Conservation (phyloP, 2,329 filamentous ascomycete genomes). For the Didymella arachidicola region DNA sequence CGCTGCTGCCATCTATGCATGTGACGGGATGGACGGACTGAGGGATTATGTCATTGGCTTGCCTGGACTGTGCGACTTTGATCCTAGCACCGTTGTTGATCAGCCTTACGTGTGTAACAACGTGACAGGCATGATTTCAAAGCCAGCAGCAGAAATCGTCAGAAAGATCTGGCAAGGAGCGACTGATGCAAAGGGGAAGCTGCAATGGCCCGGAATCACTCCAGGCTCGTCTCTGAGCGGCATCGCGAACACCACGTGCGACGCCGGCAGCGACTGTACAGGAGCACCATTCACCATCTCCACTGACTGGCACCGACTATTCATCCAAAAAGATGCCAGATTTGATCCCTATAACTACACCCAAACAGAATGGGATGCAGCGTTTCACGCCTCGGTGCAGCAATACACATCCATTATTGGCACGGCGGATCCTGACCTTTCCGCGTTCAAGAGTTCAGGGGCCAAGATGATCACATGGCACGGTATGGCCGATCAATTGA, state of each 20-base stretch:
- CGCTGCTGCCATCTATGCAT: conserved; percentile 26
- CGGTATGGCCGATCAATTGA: conserved; percentile 27
- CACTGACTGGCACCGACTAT: conserved; percentile 23
- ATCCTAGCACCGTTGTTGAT: conserved; percentile 21
- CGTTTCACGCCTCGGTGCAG: conserved; percentile 17
- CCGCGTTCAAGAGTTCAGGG: conserved; percentile 27
- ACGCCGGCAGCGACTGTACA: conserved; percentile 17
- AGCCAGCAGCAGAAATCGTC: conserved; percentile 9
- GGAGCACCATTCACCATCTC: background rate
- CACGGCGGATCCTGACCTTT: conserved; percentile 27
- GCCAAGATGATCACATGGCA: conserved; percentile 38
- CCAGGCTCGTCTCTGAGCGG: conserved; percentile 1
- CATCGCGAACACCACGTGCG: conserved; percentile 18
- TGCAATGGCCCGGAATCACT: conserved; percentile 9
- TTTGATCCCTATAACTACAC: conserved; percentile 13
- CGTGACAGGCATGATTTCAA: conserved; percentile 4
- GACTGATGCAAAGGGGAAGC: conserved; percentile 16
- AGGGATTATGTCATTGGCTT: conserved; percentile 32
- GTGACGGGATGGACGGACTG: conserved; percentile 34
- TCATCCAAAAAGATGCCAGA: conserved; percentile 25
- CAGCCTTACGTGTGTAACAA: conserved; percentile 8
- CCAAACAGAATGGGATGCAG: conserved; percentile 3
- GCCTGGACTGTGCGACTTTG: conserved; percentile 32
- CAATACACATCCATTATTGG: conserved; percentile 28
- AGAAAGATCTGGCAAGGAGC: conserved; percentile 25